Percentiles rank a stretch among this genome's conserved stretches.
These are phyloP conservation scores for Globisporangium cederbergense DNA, from an alignment of 352 stramenopile species.

Conservation along the genomic window DNA sequence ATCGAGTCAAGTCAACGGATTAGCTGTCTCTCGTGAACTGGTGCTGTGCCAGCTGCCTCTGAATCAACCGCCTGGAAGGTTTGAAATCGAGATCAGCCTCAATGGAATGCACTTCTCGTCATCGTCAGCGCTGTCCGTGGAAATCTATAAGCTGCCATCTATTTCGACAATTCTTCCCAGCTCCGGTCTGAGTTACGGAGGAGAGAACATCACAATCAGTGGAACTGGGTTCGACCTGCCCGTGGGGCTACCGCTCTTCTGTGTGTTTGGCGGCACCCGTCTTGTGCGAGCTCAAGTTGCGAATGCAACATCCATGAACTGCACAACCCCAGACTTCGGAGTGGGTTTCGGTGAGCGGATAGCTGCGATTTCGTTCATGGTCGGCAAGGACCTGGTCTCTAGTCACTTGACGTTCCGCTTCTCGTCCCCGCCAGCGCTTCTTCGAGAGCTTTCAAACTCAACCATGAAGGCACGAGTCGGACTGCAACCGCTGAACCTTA, in stretches of 20 bases:
- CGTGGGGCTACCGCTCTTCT: neutral
- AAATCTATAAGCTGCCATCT: slow-evolving; percentile 24
- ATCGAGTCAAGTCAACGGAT: slow-evolving; percentile 10
- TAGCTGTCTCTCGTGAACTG: slow-evolving; percentile 9
- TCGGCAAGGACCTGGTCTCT: neutral
- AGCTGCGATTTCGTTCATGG: slow-evolving; percentile 3
- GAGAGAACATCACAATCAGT: slow-evolving; percentile 15
- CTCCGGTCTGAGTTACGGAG: neutral
- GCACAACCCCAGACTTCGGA: slow-evolving; percentile 1
- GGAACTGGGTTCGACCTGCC: slow-evolving; percentile 22
- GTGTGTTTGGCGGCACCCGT: slow-evolving; percentile 4
- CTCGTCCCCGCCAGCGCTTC: neutral
- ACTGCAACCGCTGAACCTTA: neutral
- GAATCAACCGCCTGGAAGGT: slow-evolving; percentile 9
- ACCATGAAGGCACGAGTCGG: neutral
- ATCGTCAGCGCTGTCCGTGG: neutral
- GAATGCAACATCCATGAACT: neutral
- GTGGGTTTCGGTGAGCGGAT: neutral
- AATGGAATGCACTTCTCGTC: slow-evolving; percentile 31
- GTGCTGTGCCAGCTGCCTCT: slow-evolving; percentile 23
- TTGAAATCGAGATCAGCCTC: slow-evolving; percentile 27
- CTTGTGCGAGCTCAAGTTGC: slow-evolving; percentile 5
- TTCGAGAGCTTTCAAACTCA: slow-evolving; percentile 1
- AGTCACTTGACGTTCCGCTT: neutral
- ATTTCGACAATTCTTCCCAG: slow-evolving; percentile 15